Evolutionary conservation across 2,329 filamentous ascomycete species (phyloP).

Genomic region (Falciphora oryzae): DNA sequence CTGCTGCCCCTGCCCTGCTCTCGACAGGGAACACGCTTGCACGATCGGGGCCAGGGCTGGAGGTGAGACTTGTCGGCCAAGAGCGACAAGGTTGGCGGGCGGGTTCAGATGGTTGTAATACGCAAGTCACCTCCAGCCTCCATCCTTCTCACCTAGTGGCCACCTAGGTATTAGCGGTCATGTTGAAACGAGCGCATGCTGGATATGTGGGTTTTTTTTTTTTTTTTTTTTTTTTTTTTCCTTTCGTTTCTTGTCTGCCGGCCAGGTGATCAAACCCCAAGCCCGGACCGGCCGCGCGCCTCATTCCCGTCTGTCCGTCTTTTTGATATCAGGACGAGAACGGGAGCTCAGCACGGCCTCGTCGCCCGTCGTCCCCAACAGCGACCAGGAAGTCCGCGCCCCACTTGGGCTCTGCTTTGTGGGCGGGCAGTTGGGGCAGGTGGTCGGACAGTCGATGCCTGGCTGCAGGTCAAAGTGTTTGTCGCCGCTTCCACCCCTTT

Average conservation of each 20-base stretch:
- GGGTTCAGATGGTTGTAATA: too few relatives aligned
- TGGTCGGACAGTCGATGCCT: neutral
- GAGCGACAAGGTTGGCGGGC: too few relatives aligned
- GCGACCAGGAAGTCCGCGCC: too few relatives aligned
- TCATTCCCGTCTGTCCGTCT: neutral
- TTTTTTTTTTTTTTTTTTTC: too few relatives aligned
- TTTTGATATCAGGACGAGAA: neutral
- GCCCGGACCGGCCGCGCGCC: neutral
- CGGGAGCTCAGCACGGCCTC: too few relatives aligned
- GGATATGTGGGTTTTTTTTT: too few relatives aligned
- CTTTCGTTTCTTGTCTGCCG: too few relatives aligned
- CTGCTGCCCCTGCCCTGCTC: neutral
- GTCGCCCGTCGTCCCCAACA: neutral
- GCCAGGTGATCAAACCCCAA: neutral
- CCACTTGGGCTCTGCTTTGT: neutral
- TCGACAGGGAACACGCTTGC: neutral
- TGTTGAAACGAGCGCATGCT: too few relatives aligned
- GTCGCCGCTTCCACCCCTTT: neutral
- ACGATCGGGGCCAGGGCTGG: neutral
- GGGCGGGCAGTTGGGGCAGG: neutral
- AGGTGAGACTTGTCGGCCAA: neutral
- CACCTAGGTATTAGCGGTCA: too few relatives aligned
- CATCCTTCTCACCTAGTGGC: too few relatives aligned
- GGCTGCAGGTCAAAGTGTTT: neutral
- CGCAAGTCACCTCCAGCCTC: neutral